A percentile compares a stretch with the other conserved stretches of the same genome.
phyloP scores from a whole-genome alignment of 2,329 filamentous ascomycete genomes.

The Fusarium verrucosum region DNA sequence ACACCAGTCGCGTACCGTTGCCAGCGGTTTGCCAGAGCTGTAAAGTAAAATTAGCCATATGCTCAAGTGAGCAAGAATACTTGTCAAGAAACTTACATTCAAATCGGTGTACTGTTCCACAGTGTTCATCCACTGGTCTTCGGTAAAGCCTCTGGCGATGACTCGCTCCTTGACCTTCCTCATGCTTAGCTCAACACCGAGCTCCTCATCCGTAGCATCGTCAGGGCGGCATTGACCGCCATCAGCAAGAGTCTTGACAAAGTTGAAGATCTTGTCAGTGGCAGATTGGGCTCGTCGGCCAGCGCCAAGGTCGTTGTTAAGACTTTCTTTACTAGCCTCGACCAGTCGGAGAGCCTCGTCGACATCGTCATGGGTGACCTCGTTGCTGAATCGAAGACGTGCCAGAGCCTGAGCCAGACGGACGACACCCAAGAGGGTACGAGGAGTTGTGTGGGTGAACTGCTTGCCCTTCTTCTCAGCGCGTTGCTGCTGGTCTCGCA shows the following conservation, averaged over 20 bases:
- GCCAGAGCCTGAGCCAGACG: slow-evolving; percentile 94
- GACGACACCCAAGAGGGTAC: slow-evolving; percentile 91
- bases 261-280: slow-evolving; percentile 91
- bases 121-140: slow-evolving; percentile 87
- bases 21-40: slow-evolving; percentile 83
- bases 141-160: slow-evolving; percentile 94
- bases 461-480: slow-evolving; percentile 92
- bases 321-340: slow-evolving; percentile 91
- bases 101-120: slow-evolving; percentile 89
- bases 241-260: slow-evolving; percentile 88
- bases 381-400: slow-evolving; percentile 85
- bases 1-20: slow-evolving; percentile 75
- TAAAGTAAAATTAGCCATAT: slow-evolving; percentile 50
- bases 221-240: slow-evolving; percentile 85
- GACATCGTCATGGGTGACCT: slow-evolving; percentile 90
- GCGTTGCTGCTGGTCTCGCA: slow-evolving; percentile 90
- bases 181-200: slow-evolving; percentile 78
- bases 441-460: slow-evolving; percentile 92
- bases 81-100: slow-evolving; percentile 75
- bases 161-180: slow-evolving; percentile 90
- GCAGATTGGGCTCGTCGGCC: slow-evolving; percentile 77
- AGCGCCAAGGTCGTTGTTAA: slow-evolving; percentile 75
- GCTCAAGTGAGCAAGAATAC: background rate
- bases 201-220: slow-evolving; percentile 63
- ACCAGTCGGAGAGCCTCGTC: slow-evolving; percentile 92